Evolutionary conservation across 805 yeast genomes (phyloP).

Genomic region (Zygosaccharomyces pseudorouxii): DNA sequence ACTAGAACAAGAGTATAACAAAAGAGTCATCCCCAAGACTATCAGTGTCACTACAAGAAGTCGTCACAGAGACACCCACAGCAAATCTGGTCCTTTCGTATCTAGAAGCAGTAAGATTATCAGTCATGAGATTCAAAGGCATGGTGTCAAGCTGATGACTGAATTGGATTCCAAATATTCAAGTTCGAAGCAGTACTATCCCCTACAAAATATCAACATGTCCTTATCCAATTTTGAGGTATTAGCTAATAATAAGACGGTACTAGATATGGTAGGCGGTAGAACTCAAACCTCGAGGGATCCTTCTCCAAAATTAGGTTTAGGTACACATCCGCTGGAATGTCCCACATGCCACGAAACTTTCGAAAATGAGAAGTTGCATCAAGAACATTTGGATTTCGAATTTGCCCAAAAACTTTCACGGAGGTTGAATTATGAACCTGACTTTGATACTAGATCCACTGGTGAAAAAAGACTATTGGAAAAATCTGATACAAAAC

Average conservation of each 20-base stretch:
- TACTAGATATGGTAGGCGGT: conserved; percentile 34
- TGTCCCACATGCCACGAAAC: conserved; percentile 24
- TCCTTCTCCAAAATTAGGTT: not conserved
- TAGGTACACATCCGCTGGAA: not conserved
- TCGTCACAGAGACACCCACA: conserved; percentile 14
- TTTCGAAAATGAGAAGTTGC: conserved; percentile 16
- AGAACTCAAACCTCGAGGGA: conserved; percentile 8
- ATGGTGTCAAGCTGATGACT: conserved; percentile 39
- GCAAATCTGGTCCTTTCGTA: conserved; percentile 23
- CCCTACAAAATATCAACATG: conserved; percentile 48
- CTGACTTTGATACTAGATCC: conserved; percentile 23
- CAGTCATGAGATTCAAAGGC: conserved; percentile 28
- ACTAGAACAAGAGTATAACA: conserved; percentile 53
- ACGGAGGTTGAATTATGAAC: conserved; percentile 38
- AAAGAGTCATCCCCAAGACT: conserved; percentile 44
- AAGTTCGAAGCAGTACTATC: conserved; percentile 36
- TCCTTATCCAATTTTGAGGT: conserved; percentile 52
- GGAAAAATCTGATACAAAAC: conserved; percentile 6
- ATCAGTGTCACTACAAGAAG: conserved; percentile 39
- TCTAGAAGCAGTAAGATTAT: conserved; percentile 9
- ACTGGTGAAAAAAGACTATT: conserved; percentile 30
- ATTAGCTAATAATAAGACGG: conserved; percentile 32
- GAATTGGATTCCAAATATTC: conserved; percentile 36
- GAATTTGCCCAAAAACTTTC: conserved; percentile 51
- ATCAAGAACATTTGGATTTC: conserved; percentile 49